Conservation (phyloP, 2,329 filamentous ascomycete species). For the Didymella arachidicola region DNA sequence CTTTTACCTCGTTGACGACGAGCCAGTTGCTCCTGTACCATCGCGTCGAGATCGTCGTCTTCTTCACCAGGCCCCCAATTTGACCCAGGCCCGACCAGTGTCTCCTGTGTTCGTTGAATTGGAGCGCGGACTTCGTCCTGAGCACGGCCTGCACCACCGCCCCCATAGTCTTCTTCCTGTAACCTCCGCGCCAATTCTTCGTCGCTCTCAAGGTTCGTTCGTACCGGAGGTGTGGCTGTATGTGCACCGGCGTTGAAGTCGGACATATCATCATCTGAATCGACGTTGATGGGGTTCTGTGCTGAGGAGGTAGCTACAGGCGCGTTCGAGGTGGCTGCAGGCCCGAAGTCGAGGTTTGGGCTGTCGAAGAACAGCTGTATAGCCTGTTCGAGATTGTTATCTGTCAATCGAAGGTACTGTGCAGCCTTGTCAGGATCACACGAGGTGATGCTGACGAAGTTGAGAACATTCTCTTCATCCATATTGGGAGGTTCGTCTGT, state of each 20-base stretch:
- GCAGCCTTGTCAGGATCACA: conserved; percentile 75
- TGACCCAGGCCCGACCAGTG: conserved; percentile 76
- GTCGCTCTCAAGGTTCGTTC: conserved; percentile 75
- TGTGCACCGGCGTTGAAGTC: conserved; percentile 55
- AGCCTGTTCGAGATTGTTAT: conserved; percentile 82
- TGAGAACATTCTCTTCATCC: conserved; percentile 68
- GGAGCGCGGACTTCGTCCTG: conserved; percentile 80
- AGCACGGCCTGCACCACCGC: conserved; percentile 50
- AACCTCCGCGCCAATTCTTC: conserved; percentile 89
- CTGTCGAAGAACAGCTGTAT: conserved; percentile 91
- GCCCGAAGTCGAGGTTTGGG: conserved; percentile 70
- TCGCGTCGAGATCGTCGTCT: conserved; percentile 65
- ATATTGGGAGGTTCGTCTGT: conserved; percentile 31
- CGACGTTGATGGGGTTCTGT: conserved; percentile 73
- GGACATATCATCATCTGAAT: conserved; percentile 74
- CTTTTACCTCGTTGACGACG: conserved; percentile 53
- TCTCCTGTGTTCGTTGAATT: conserved; percentile 90
- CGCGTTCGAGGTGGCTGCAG: conserved; percentile 47
- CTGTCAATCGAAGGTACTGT: conserved; percentile 85
- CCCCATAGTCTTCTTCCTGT: conserved; percentile 87
- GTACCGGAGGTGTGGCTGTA: conserved; percentile 34
- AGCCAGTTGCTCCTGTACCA: conserved; percentile 70
- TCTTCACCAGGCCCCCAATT: conserved; percentile 58
- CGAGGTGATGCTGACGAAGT: conserved; percentile 84
- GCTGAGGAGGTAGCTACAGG: conserved; percentile 49